Evolutionary conservation across 2,329 filamentous ascomycete genomes (phyloP), one percentile per base, ranked within the genome.

Genomic region (Karstenula rhodostoma): DNA sequence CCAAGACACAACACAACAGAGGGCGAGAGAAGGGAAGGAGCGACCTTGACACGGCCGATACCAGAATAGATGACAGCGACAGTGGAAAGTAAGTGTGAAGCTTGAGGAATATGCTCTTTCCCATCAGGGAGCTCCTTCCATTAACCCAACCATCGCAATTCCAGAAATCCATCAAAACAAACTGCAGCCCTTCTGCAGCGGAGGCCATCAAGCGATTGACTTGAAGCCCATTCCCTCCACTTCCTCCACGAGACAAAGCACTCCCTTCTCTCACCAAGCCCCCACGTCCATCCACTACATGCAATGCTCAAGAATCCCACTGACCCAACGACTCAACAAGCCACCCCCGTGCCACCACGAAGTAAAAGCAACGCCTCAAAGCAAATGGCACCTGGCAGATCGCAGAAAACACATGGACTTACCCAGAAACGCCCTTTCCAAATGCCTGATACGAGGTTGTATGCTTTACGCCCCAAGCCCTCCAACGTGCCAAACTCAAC

Each of bases 371-470:
- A 44, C 51, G 51, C 51, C 52, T 48, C 42, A 49, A 53, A 58
- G 48, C 48, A 52, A 44, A 56, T 42, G 35, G 37, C 37, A 53
- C 22, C 52, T 56, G 58, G 43, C 62, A 62, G 44, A 65, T 60
- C 60, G 57, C 61, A 65, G 37, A 53, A 52, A 59, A 49, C 47
- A 57, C 58, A 60, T 50, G 43, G 57, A 61, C 56, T 57, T 65
- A 64, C 64, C 62, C 62, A 62, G 60, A 56, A 72, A 69, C 68
- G 64, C 66, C 66, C 43, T 67, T 66, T 67, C 62, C 64, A 69
- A 66, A 71, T 69, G 66, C 67, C 61, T 53, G 57, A 62, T 55
- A 56, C 56, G 47, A 47, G 50, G 43, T 56, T 43, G n/a, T 49
- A 44, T 54, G 40, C 40, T 52, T 56, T 51, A 44, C 53, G 53